Conservation (phyloP, 179 eudicot species). For the Nepenthes alata region DNA sequence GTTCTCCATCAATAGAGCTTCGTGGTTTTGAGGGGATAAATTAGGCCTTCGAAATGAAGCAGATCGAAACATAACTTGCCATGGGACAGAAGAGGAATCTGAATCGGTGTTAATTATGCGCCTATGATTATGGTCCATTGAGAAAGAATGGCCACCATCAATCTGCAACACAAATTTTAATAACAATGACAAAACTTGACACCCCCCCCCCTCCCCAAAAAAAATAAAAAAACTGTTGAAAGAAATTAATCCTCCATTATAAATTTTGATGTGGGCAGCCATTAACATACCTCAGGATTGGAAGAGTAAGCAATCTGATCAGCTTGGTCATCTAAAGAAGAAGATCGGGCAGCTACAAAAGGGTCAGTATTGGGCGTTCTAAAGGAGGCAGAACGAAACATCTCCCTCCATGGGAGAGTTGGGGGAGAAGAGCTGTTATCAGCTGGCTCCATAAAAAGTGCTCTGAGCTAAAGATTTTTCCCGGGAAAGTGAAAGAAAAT, state of each 20-base stretch:
- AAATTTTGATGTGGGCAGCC: background rate
- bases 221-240: too few relatives aligned
- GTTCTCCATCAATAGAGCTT: background rate
- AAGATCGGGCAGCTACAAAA: constrained; percentile 4
- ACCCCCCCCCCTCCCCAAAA: too few relatives aligned
- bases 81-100: constrained; percentile 5
- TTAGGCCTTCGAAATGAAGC: constrained; percentile 18
- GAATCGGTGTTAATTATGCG: background rate
- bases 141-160: constrained; percentile 4
- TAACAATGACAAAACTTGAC: too few relatives aligned
- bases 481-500: background rate
- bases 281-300: constrained; percentile 10
- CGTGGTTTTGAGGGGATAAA: background rate
- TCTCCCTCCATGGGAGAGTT: constrained; percentile 18
- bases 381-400: constrained; percentile 22
- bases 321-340: background rate
- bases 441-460: background rate
- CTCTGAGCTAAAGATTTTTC: background rate
- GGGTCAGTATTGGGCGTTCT: constrained; percentile 14
- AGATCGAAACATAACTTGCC: constrained; percentile 15
- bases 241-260: background rate
- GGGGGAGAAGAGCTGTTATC: background rate
- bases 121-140: constrained; percentile 9
- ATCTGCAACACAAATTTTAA: constrained; percentile 3
- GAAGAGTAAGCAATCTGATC: background rate